Conservation (phyloP, 352 stramenopile genomes). For the Pythium insidiosum region DNA sequence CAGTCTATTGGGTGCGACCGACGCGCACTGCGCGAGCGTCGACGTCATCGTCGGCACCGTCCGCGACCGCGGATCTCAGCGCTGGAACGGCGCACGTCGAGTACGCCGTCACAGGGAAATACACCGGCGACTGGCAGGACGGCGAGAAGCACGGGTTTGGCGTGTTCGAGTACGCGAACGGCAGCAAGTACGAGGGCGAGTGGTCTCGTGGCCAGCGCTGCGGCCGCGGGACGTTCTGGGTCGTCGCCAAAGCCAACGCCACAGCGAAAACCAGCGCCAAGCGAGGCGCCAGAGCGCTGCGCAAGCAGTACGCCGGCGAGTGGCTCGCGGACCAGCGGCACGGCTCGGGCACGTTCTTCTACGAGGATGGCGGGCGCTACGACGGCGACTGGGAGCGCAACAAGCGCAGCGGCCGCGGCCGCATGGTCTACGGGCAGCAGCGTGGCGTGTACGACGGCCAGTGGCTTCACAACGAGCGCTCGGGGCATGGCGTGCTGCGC, state of each 20-base stretch:
- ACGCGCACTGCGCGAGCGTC: background rate
- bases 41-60: too few relatives aligned
- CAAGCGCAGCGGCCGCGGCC: conserved; percentile 64
- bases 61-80: conserved; percentile 24
- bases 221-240: conserved; percentile 76
- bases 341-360: conserved; percentile 76
- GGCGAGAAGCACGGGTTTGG: conserved; percentile 92
- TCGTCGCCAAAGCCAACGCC: conserved; percentile 50
- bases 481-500: conserved; percentile 50
- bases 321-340: conserved; percentile 68
- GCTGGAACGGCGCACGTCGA: conserved; percentile 22
- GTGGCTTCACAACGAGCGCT: conserved; percentile 69
- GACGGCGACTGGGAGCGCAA: conserved; percentile 75
- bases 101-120: conserved; percentile 67
- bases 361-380: conserved; percentile 75
- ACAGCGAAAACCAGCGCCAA: too few relatives aligned
- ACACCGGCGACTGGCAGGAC: conserved; percentile 92
- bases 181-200: conserved; percentile 88
- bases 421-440: conserved; percentile 75
- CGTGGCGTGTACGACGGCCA: conserved; percentile 84
- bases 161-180: conserved; percentile 83
- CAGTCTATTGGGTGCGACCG: conserved; percentile 75
- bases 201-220: conserved; percentile 78
- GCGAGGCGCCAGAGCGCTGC: too few relatives aligned
- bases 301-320: conserved; percentile 82